Base-by-base conservation (phyloP, 2,329 filamentous ascomycete species). In the Cladorrhinum sp. region DNA sequence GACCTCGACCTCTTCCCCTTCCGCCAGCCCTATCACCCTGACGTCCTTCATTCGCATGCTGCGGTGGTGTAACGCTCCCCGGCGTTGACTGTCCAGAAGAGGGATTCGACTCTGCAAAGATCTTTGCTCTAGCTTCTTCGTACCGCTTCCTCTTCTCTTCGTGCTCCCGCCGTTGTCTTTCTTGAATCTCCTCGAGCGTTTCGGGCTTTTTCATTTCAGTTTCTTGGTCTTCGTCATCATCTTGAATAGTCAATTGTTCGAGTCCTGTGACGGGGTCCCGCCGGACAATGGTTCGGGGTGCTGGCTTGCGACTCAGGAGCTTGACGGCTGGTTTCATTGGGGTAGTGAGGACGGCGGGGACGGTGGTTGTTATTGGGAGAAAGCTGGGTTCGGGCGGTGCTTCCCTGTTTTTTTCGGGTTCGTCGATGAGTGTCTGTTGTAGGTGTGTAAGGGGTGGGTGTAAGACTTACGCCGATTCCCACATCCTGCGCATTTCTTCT, bases 81-180 rank as follows among this genome's bases (percentile, higher is more conserved):
- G 87, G 85, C 3, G 85, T 85, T 3, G 86, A 87, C 7, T 81
- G 79, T 1, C 86, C 84, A 0, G 87, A 83, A 7, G 78, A 78
- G 16, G 16, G 74, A 32, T 74, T 78, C 9, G 78, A 77, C 32
- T 84, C 85, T 20, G 92, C 92, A 74, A 97, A 93, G 58, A 97
- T 88, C 72, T 92, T 89, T 68, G 93, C 91, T 27, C 93, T 84
- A 5, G 88, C 91, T 77, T 96, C 92, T 63, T 96, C 90, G 72
- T 97, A 97, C 62, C 90, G 89, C 59, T 87, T 87, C 77, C 96
- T 90, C 78, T 95, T 96, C 77, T 96, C 92, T 71, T 96, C 92
- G 9, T 87, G 84, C 68, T 96, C 91, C 53, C 84, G 82, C 72
- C 92, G 86, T 57, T 93, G 90, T 70, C 89, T 89, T 23, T 86